These are phyloP conservation scores for Claviceps sp. DNA, from an alignment of 2,329 filamentous ascomycete species.

Conservation along the genomic window DNA sequence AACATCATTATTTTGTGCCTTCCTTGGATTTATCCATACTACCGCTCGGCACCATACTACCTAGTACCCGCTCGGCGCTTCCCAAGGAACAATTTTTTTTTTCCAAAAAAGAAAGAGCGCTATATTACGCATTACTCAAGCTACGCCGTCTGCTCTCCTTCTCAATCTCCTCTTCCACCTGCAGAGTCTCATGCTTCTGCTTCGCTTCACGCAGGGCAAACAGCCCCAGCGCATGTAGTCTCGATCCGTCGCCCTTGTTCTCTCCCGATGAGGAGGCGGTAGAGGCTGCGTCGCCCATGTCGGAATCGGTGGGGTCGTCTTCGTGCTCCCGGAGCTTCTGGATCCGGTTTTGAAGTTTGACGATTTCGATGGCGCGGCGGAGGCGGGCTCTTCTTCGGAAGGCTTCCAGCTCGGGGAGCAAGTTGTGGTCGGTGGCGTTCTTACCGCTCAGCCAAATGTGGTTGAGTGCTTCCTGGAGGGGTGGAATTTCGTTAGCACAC, in stretches of 20 bases:
- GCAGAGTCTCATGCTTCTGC: slow-evolving; percentile 64
- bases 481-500: not conserved
- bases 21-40: no score
- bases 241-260: slow-evolving; percentile 4
- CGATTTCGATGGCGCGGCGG: slow-evolving; percentile 84
- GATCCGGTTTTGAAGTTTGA: slow-evolving; percentile 93
- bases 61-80: no score
- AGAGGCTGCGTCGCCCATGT: slow-evolving; percentile 45
- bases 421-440: slow-evolving; percentile 87
- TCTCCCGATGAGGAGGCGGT: slow-evolving; percentile 32
- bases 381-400: slow-evolving; percentile 87
- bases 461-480: slow-evolving; percentile 52
- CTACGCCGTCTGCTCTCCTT: slow-evolving; percentile 31
- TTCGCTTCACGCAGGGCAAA: slow-evolving; percentile 25
- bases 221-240: slow-evolving; percentile 7
- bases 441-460: slow-evolving; percentile 86
- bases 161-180: slow-evolving; percentile 46
- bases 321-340: slow-evolving; percentile 88
- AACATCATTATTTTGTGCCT: no score
- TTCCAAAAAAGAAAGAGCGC: not conserved
- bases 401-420: slow-evolving; percentile 83
- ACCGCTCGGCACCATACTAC: no score
- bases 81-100: no score
- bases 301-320: slow-evolving; percentile 64
- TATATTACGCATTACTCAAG: slow-evolving; percentile 10